These are phyloP conservation scores for Cladosporium cucumerinum DNA, from an alignment of 2,329 filamentous ascomycete genomes.

Conservation along the genomic window DNA sequence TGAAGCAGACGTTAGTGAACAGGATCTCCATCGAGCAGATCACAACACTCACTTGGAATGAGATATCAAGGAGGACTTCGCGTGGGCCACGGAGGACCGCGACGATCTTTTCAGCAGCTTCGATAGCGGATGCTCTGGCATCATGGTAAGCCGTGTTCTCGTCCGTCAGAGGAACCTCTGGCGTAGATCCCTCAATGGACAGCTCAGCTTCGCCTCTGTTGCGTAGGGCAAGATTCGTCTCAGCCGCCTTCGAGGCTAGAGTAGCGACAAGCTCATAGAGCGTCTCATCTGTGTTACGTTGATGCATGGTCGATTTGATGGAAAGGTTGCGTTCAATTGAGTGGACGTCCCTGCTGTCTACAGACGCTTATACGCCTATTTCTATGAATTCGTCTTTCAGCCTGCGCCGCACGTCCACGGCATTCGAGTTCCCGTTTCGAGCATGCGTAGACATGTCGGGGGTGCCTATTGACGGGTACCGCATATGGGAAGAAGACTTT, in stretches of 20 bases:
- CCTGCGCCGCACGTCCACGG: too few species aligned
- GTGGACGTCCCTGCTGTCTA: too few species aligned
- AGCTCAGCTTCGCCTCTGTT: not conserved
- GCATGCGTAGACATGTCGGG: not conserved
- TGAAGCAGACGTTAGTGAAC: not conserved
- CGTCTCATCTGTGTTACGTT: not conserved
- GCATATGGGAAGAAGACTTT: too few species aligned
- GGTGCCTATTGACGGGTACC: too few species aligned
- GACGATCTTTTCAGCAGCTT: conserved; percentile 6
- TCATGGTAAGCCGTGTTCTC: not conserved
- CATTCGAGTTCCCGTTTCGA: not conserved
- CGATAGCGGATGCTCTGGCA: not conserved
- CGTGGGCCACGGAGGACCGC: not conserved
- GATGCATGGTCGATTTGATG: not conserved
- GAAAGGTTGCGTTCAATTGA: not conserved
- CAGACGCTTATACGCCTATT: too few species aligned
- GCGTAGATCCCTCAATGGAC: not conserved
- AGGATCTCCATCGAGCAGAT: not conserved
- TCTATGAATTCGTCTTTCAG: too few species aligned
- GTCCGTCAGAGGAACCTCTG: not conserved
- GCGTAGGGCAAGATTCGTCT: not conserved
- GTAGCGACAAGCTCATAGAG: not conserved
- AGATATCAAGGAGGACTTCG: not conserved
- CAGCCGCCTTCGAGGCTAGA: not conserved
- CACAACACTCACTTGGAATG: conserved; percentile 18